phyloP scores from a whole-genome alignment of 192 early-diverging fungal genomes.

The Rhizophagus sp. region DNA sequence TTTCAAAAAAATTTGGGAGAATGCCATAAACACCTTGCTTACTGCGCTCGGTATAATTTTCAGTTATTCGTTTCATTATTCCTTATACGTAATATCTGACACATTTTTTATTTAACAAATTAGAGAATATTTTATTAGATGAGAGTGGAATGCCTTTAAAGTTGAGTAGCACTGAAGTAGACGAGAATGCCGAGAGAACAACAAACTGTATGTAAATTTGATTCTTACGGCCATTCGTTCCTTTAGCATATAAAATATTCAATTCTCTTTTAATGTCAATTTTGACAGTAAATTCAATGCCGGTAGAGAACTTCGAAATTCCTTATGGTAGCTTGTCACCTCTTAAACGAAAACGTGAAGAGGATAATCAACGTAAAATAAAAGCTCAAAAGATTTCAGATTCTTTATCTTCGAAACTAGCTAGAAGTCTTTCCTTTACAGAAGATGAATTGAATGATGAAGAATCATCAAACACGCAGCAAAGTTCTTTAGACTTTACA shows the following conservation, averaged over 20 bases:
- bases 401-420: background rate
- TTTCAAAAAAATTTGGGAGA: constrained; percentile 9
- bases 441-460: constrained; percentile 5
- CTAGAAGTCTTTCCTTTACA: constrained; percentile 12
- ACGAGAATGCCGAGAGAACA: background rate
- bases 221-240: background rate
- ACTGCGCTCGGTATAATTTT: constrained; percentile 17
- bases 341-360: constrained; percentile 15
- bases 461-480: background rate
- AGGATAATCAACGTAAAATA: constrained; percentile 11
- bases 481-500: background rate
- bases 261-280: background rate
- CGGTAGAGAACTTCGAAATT: background rate
- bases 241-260: background rate
- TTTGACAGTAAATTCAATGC: constrained; percentile 6
- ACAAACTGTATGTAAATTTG: background rate
- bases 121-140: constrained; percentile 20
- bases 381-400: constrained; percentile 11
- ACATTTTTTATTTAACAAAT: background rate
- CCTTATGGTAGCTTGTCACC: background rate
- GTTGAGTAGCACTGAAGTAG: background rate
- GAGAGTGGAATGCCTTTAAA: constrained; percentile 11
- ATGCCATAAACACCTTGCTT: constrained; percentile 21
- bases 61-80: background rate
- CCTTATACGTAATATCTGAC: background rate